A percentile compares a stretch with the other conserved stretches of the same genome.
These are phyloP conservation scores for Chaetomium fimeti DNA, from an alignment of 495 filamentous ascomycete species.

Conservation along the genomic window DNA sequence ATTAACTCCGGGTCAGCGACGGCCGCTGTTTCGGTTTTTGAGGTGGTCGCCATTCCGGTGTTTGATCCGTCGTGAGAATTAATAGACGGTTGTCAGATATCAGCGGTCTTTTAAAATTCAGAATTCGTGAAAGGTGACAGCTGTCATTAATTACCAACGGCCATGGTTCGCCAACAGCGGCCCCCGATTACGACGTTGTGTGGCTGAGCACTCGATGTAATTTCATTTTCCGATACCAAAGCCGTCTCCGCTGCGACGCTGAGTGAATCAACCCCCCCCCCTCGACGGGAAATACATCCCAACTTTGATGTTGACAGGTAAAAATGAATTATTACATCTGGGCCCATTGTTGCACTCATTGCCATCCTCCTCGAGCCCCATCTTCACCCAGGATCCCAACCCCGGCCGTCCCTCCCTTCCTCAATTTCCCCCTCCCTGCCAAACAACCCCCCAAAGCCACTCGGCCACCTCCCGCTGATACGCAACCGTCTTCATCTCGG, in stretches of 20 bases:
- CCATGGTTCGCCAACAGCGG: not conserved
- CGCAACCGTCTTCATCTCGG: constrained; percentile 38
- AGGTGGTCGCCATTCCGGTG: not conserved
- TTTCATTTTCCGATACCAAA: not conserved
- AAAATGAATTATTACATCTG: no score
- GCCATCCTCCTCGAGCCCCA: no score
- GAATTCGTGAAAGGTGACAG: not conserved
- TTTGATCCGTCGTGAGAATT: not conserved
- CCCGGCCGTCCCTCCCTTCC: no score
- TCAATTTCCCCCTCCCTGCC: not conserved
- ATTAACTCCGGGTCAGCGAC: not conserved
- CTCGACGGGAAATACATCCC: no score
- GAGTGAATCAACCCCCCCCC: no score
- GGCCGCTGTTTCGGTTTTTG: not conserved
- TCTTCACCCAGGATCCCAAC: no score
- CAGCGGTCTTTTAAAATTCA: not conserved
- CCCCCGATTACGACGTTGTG: not conserved
- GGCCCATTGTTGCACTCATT: no score
- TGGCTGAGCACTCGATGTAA: not conserved
- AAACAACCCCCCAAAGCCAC: constrained; percentile 34
- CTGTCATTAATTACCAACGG: not conserved
- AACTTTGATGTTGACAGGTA: no score
- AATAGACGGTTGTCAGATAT: not conserved
- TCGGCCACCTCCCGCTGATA: constrained; percentile 38
- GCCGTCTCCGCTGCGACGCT: no score